These are phyloP conservation scores for Malbranchea cinnamomea DNA, from an alignment of 2,329 filamentous ascomycete genomes.

Conservation along the genomic window DNA sequence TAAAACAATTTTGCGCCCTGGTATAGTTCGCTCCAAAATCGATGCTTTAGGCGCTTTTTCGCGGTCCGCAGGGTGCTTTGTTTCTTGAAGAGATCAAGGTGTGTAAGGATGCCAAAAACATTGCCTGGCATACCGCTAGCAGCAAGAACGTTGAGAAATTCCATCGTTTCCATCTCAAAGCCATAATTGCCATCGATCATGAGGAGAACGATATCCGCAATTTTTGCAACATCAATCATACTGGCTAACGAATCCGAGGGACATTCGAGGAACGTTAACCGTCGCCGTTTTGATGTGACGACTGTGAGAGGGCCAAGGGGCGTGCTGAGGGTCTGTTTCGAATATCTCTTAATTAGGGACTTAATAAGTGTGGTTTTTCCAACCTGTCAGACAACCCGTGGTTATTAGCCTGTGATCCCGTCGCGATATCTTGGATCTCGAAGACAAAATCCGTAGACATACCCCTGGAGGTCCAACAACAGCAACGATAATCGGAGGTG, in stretches of 20 bases:
- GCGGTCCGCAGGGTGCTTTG: conserved; percentile 81
- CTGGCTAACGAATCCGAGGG: conserved; percentile 84
- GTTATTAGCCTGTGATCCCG: background rate
- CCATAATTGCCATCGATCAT: conserved; percentile 99
- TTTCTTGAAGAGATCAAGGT: conserved; percentile 89
- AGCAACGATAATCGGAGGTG: conserved; percentile 79
- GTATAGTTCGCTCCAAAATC: conserved; percentile 94
- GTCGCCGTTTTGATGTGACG: conserved; percentile 88
- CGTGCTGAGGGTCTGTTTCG: conserved; percentile 83
- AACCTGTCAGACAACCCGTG: conserved; percentile 21
- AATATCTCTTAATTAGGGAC: conserved; percentile 82
- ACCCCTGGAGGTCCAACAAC: conserved; percentile 92
- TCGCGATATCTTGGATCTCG: no score
- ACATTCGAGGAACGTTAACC: conserved; percentile 90
- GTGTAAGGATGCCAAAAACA: conserved; percentile 91
- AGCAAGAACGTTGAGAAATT: conserved; percentile 89
- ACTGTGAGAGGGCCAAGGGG: conserved; percentile 89
- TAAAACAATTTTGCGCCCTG: conserved; percentile 96
- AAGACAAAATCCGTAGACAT: conserved; percentile 14
- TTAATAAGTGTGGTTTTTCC: conserved; percentile 95
- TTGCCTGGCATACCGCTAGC: conserved; percentile 96
- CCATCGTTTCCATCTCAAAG: conserved; percentile 99
- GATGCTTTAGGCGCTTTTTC: conserved; percentile 90
- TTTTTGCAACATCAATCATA: conserved; percentile 95
- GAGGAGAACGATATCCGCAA: conserved; percentile 89